Conservation (phyloP, 1,139 yeast genomes). For the Yamadazyma atlantica region DNA sequence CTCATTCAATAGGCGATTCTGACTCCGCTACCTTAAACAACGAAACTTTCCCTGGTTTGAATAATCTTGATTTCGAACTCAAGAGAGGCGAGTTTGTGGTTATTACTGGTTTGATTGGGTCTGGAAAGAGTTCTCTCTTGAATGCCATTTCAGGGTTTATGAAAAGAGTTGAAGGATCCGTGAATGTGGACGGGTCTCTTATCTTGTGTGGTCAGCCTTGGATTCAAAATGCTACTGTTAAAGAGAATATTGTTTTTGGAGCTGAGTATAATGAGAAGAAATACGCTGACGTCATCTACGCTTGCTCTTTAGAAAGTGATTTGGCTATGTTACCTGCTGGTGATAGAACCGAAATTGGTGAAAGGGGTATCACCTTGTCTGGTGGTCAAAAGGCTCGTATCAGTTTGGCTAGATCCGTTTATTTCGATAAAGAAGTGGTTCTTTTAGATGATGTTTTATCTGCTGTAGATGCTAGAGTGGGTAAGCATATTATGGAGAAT, state of each 20-base stretch:
- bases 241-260: slow-evolving; percentile 41
- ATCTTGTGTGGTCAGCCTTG: slow-evolving; percentile 53
- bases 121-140: slow-evolving; percentile 66
- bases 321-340: slow-evolving; percentile 42
- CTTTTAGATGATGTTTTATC: slow-evolving; percentile 47
- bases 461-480: slow-evolving; percentile 53
- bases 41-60: slow-evolving; percentile 28
- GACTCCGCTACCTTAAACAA: slow-evolving; percentile 5
- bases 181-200: slow-evolving; percentile 39
- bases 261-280: slow-evolving; percentile 23
- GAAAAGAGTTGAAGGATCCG: slow-evolving; percentile 41
- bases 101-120: slow-evolving; percentile 69
- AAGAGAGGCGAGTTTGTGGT: slow-evolving; percentile 64
- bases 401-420: slow-evolving; percentile 47
- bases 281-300: slow-evolving; percentile 32
- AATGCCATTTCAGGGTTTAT: slow-evolving; percentile 58
- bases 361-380: slow-evolving; percentile 47
- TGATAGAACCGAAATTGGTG: slow-evolving; percentile 49
- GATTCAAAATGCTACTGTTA: slow-evolving; percentile 45
- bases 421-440: slow-evolving; percentile 38
- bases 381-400: slow-evolving; percentile 53
- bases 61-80: slow-evolving; percentile 43
- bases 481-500: slow-evolving; percentile 41
- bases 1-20: background rate
- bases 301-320: slow-evolving; percentile 40